Percentiles rank a stretch among this genome's conserved stretches.
Conservation (phyloP, 306 rosid genomes). For the Rosa rugosa region DNA sequence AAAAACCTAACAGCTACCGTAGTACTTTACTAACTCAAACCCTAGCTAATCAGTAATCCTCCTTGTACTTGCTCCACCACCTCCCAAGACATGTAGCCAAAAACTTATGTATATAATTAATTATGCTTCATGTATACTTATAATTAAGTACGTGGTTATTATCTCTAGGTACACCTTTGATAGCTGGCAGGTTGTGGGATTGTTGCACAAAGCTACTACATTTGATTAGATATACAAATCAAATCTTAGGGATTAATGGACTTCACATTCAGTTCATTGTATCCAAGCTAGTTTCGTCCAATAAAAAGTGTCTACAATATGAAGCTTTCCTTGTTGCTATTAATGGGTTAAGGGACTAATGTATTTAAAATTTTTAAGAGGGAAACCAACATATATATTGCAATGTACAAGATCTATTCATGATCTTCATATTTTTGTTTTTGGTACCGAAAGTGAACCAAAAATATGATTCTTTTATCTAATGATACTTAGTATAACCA, state of each 20-base stretch:
- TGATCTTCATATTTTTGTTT: background rate
- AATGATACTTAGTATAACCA: background rate
- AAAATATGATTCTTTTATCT: background rate
- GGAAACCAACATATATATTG: background rate
- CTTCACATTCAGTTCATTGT: constrained; percentile 28
- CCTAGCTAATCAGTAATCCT: background rate
- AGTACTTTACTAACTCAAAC: constrained; percentile 11
- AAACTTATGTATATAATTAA: background rate
- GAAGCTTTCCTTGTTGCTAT: background rate
- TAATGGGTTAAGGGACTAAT: background rate
- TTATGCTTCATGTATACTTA: constrained; percentile 5
- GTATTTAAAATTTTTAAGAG: background rate
- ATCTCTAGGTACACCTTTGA: constrained; percentile 29
- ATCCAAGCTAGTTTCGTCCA: constrained; percentile 7
- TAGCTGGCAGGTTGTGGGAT: constrained; percentile 31
- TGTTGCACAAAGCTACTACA: constrained; percentile 19
- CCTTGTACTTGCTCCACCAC: constrained; percentile 29
- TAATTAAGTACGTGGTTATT: constrained; percentile 8
- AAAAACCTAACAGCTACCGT: constrained; percentile 17
- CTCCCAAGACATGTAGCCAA: background rate
- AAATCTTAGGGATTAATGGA: constrained; percentile 8
- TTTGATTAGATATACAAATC: constrained; percentile 9
- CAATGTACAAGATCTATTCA: background rate
- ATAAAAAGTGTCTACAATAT: background rate
- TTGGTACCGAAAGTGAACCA: background rate